A percentile compares a stretch with the other conserved stretches of the same genome.
These are phyloP conservation scores for Cladosporium cucumerinum DNA, from an alignment of 2,329 filamentous ascomycete genomes.

Conservation along the genomic window DNA sequence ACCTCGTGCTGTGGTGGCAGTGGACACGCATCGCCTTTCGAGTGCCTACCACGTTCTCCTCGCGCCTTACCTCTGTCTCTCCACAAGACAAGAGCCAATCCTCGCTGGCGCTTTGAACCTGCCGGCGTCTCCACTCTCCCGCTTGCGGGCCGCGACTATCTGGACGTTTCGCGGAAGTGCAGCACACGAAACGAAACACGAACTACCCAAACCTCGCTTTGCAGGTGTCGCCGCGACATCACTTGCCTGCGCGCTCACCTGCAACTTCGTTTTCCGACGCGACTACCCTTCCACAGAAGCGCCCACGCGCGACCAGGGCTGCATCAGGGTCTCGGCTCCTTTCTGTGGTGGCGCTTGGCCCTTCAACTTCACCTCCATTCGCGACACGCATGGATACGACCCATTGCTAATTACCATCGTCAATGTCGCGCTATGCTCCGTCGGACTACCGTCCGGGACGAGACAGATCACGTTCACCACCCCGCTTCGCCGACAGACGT, in stretches of 20 bases:
- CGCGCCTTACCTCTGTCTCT: constrained; percentile 4
- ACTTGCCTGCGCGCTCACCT: constrained; percentile 4
- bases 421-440: constrained; percentile 36
- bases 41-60: constrained; percentile 3
- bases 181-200: constrained; percentile 4
- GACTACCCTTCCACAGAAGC: background rate
- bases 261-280: background rate
- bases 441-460: constrained; percentile 45
- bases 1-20: background rate
- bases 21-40: constrained; percentile 10
- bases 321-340: constrained; percentile 14
- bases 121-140: background rate
- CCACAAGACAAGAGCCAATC: constrained; percentile 6
- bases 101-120: background rate
- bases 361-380: constrained; percentile 12
- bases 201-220: constrained; percentile 10
- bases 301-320: constrained; percentile 6
- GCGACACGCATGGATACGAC: constrained; percentile 9
- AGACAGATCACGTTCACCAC: constrained; percentile 70
- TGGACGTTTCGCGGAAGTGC: constrained; percentile 10
- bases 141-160: background rate
- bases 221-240: constrained; percentile 11
- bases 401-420: constrained; percentile 11
- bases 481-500: constrained; percentile 66
- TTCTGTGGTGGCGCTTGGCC: constrained; percentile 12